phyloP scores from a whole-genome alignment of 106 monocot species.

The Acorus calamus region DNA sequence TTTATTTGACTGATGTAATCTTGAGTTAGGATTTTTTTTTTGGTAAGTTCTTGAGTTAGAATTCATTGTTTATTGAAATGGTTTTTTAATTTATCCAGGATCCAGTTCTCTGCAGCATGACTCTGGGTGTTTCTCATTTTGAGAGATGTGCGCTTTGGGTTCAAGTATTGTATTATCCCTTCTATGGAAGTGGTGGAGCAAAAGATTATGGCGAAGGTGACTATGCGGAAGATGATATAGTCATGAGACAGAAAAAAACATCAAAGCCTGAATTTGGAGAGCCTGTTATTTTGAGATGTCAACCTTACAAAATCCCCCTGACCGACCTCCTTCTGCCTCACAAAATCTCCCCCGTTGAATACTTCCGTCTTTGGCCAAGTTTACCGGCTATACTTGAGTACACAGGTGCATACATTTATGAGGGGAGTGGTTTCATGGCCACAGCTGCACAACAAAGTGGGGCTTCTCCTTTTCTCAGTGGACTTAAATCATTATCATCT shows the following conservation, averaged over 20 bases:
- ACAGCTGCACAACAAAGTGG: slow-evolving; percentile 93
- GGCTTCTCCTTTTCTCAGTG: slow-evolving; percentile 88
- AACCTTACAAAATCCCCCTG: slow-evolving; percentile 88
- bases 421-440: slow-evolving; percentile 96
- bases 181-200: slow-evolving; percentile 49
- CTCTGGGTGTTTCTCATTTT: slow-evolving; percentile 92
- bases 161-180: slow-evolving; percentile 95
- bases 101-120: slow-evolving; percentile 89
- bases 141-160: slow-evolving; percentile 99
- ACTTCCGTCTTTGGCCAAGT: slow-evolving; percentile 94
- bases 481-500: slow-evolving; percentile 68
- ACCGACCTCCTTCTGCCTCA: slow-evolving; percentile 84
- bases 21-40: too few relatives aligned
- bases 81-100: slow-evolving; percentile 40
- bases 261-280: slow-evolving; percentile 71
- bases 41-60: neutral
- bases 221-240: slow-evolving; percentile 61
- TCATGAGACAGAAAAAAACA: slow-evolving; percentile 44
- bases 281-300: slow-evolving; percentile 82
- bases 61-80: neutral
- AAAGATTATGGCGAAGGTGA: slow-evolving; percentile 56
- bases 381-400: slow-evolving; percentile 85
- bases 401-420: slow-evolving; percentile 87
- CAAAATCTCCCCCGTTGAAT: slow-evolving; percentile 86
- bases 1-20: too few relatives aligned